These are phyloP conservation scores for Candida berthetii DNA, from an alignment of 805 yeast genomes.

Conservation along the genomic window DNA sequence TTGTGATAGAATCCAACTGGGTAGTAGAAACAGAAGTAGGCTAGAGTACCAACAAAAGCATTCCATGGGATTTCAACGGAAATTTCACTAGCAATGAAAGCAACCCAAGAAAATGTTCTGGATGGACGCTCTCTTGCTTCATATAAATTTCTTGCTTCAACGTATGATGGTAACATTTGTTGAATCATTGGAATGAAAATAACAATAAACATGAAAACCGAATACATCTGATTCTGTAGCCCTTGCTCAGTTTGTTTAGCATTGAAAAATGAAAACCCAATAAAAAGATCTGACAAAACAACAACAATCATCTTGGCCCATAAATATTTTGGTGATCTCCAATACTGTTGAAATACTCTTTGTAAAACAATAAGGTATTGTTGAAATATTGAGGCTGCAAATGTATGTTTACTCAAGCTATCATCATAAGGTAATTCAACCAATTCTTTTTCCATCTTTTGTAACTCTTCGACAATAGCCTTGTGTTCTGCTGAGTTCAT, in stretches of 20 bases:
- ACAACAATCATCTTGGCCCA: conserved; percentile 53
- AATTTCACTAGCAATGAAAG: conserved; percentile 40
- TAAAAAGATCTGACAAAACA: conserved; percentile 48
- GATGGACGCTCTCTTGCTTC: conserved; percentile 74
- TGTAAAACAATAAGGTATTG: conserved; percentile 40
- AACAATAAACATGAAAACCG: conserved; percentile 50
- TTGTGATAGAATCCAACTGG: conserved; percentile 52
- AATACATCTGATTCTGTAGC: conserved; percentile 57
- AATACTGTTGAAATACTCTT: conserved; percentile 54
- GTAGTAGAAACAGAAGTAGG: conserved; percentile 42
- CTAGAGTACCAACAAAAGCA: conserved; percentile 32
- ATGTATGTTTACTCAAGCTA: conserved; percentile 23
- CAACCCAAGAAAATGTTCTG: conserved; percentile 62
- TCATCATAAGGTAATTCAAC: conserved; percentile 22
- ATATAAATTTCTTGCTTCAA: conserved; percentile 53
- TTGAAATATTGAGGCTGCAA: conserved; percentile 35
- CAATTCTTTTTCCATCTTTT: conserved; percentile 42
- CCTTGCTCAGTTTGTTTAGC: conserved; percentile 59
- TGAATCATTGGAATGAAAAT: conserved; percentile 47
- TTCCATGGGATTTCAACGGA: conserved; percentile 44
- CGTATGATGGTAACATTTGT: conserved; percentile 59
- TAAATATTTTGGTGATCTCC: conserved; percentile 58
- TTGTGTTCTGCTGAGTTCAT: conserved; percentile 39
- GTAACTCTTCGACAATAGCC: conserved; percentile 47
- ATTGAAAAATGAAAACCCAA: conserved; percentile 64